Percentiles rank a stretch among this genome's conserved stretches.
phyloP scores from a whole-genome alignment of 768 basidiomycete species.

The Mycena filopes region DNA sequence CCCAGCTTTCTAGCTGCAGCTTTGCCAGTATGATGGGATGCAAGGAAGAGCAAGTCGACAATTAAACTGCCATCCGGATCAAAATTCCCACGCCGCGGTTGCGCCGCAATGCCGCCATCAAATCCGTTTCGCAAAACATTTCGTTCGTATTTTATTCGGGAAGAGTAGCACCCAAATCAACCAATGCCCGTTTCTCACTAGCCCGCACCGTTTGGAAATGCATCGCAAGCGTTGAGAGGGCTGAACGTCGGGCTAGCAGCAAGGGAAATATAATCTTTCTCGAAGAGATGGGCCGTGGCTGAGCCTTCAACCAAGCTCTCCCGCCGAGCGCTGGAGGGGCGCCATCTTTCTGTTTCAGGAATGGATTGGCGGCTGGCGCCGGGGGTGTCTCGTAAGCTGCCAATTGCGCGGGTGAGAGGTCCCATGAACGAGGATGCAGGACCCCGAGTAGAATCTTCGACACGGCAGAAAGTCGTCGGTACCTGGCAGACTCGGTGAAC shows the following conservation, averaged over 20 bases:
- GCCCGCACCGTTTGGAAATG: not conserved
- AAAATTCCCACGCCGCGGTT: too few relatives aligned
- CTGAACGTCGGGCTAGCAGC: slow-evolving; percentile 43
- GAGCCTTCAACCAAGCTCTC: slow-evolving; percentile 25
- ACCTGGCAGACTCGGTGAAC: slow-evolving; percentile 31
- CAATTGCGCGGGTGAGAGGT: slow-evolving; percentile 38
- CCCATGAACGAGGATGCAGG: slow-evolving; percentile 39
- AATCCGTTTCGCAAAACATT: too few relatives aligned
- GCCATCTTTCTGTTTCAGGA: slow-evolving; percentile 46
- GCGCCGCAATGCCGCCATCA: too few relatives aligned
- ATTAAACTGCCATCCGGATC: too few relatives aligned
- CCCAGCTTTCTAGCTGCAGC: too few relatives aligned
- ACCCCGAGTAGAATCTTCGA: slow-evolving; percentile 51
- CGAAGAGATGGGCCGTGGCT: slow-evolving; percentile 35
- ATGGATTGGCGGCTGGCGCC: slow-evolving; percentile 53
- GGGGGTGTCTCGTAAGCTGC: slow-evolving; percentile 50
- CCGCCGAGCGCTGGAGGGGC: slow-evolving; percentile 25
- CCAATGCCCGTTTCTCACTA: not conserved
- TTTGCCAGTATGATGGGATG: too few relatives aligned
- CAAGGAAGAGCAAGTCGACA: too few relatives aligned
- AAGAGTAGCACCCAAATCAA: slow-evolving; percentile 6
- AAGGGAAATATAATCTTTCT: slow-evolving; percentile 44
- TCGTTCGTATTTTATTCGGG: slow-evolving; percentile 5
- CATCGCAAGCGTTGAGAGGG: slow-evolving; percentile 6
- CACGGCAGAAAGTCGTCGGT: slow-evolving; percentile 49